Base-by-base conservation (phyloP, 495 filamentous ascomycete genomes). In the Penicillium flavigenum region DNA sequence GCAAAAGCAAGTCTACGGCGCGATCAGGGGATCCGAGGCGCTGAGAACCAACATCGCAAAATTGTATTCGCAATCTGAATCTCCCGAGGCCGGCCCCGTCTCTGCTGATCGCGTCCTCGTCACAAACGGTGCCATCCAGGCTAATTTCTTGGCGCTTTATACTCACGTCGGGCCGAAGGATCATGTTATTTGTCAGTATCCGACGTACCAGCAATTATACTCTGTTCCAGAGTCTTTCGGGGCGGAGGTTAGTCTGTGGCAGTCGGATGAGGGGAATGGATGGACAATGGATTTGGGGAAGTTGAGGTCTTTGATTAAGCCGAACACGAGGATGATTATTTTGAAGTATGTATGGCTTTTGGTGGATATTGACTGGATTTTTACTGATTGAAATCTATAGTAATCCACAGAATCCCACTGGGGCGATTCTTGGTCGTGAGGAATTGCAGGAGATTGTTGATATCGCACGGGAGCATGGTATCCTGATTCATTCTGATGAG, bases 351-450 rank as follows among this genome's bases (percentile, higher is more conserved):
- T 44, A 17, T 22, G 7, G 11, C 17, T 6, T 12, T 14, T 16
- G 34, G 47, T 17, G 14, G 3, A 20, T 26, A 14, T 47, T 20
- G 27, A 38, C 12, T 24, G 17, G 16, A 32, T 14, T 0, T 20
- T 36, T 51, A 14, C 47, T 61, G 2, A 61, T 5, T 26, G 2
- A 7, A 12, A 8, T 29, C 34, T 36, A 27, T 63, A 92, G 89
- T 69, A 96, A 96, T 55, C 91, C 92, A 0, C 89, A 95, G 69
- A 96, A 96, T 64, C 91, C 92, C 4, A 92, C 88, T 3, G 90
- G 92, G 16, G 81, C 86, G 26, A 82, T 88, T 24, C 84, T 88
- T 47, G 80, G 84, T 2, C 81, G 74, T 44, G 61, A 78, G 0
- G 77, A 79, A 7, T 73, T 95, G 1, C 64, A 82, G 17, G 61